Evolutionary conservation across 176 grass and related monocot genomes (phyloP).

Genomic region (Avena insularis): DNA sequence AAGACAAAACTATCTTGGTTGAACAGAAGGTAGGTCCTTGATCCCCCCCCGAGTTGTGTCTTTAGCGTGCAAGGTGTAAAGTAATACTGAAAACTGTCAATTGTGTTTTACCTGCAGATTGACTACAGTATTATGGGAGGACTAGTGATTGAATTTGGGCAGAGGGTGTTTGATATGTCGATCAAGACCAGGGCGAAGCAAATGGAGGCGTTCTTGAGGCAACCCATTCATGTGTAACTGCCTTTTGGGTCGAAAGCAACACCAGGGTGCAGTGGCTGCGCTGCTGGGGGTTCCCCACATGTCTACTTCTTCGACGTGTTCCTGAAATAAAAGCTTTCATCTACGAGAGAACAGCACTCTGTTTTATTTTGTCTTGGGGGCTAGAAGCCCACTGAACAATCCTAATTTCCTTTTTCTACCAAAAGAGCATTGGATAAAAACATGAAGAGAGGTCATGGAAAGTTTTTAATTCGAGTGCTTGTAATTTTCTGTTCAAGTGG

Average conservation of each 20-base stretch:
- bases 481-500: not conserved
- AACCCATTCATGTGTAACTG: slow-evolving; percentile 70
- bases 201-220: slow-evolving; percentile 89
- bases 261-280: slow-evolving; percentile 22
- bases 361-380: slow-evolving; percentile 49
- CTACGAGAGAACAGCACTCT: slow-evolving; percentile 44
- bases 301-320: slow-evolving; percentile 49
- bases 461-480: slow-evolving; percentile 34
- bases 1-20: slow-evolving; percentile 70
- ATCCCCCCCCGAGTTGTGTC: not conserved
- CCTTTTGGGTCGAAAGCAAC: slow-evolving; percentile 38
- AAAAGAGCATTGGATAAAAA: slow-evolving; percentile 27
- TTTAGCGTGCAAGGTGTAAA: not conserved
- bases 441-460: slow-evolving; percentile 32
- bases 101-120: slow-evolving; percentile 52
- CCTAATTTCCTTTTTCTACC: slow-evolving; percentile 44
- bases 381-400: slow-evolving; percentile 34
- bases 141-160: slow-evolving; percentile 76
- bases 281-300: slow-evolving; percentile 35
- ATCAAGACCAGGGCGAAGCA: slow-evolving; percentile 95
- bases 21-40: slow-evolving; percentile 87
- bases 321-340: slow-evolving; percentile 61
- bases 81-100: not conserved
- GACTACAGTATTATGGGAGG: slow-evolving; percentile 91
- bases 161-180: slow-evolving; percentile 91